Conservation (phyloP, 179 eudicot genomes). For the Silene noctiflora region DNA sequence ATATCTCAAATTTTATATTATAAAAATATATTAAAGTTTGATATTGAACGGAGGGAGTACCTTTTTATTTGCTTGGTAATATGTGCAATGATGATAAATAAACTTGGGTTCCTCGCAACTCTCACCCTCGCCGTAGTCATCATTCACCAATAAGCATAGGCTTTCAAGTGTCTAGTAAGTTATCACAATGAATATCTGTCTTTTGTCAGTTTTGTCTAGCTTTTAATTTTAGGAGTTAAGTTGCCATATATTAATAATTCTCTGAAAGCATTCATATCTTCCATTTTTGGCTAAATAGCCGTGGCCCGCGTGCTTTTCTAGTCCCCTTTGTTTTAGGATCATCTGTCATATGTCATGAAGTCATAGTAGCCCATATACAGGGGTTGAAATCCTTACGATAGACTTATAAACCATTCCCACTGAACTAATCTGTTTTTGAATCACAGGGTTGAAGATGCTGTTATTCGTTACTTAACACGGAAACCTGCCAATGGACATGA, state of each 20-base stretch:
- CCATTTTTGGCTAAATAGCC: background rate
- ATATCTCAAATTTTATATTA: too few relatives aligned
- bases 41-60: too few relatives aligned
- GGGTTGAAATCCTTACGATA: background rate
- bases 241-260: background rate
- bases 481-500: conserved; percentile 42
- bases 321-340: background rate
- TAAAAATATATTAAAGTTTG: too few relatives aligned
- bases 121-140: background rate
- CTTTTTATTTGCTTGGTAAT: background rate
- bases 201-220: background rate
- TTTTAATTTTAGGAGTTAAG: background rate
- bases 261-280: background rate
- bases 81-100: too few relatives aligned
- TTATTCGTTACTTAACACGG: conserved; percentile 61
- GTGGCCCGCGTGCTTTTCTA: background rate
- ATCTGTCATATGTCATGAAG: background rate
- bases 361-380: background rate
- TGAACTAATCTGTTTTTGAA: conserved; percentile 11
- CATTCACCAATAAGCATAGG: background rate
- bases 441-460: conserved; percentile 71
- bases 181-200: background rate
- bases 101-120: too few relatives aligned
- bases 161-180: background rate
- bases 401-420: background rate